Conservation (phyloP, 2,329 filamentous ascomycete species). For the Fusarium palustre region DNA sequence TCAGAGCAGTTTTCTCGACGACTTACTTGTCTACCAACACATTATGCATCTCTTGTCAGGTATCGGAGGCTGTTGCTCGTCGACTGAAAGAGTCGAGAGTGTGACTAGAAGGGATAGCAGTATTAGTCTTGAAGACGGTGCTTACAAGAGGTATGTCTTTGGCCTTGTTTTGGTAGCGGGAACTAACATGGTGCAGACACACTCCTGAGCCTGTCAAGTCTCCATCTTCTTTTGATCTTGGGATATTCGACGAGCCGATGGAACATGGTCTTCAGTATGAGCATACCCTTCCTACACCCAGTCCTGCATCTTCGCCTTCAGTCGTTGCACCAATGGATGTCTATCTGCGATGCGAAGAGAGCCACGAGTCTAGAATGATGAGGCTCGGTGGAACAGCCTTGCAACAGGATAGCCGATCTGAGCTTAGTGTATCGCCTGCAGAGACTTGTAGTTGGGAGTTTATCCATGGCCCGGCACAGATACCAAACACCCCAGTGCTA, state of each 20-base stretch:
- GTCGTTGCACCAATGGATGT: constrained; percentile 28
- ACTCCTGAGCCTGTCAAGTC: background rate
- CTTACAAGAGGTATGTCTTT: constrained; percentile 13
- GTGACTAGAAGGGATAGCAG: constrained; percentile 34
- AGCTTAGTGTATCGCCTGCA: background rate
- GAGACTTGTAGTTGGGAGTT: constrained; percentile 23
- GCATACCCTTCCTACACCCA: constrained; percentile 23
- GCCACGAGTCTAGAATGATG: constrained; percentile 22
- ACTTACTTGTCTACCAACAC: background rate
- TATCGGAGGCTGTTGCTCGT: constrained; percentile 35
- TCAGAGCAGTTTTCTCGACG: background rate
- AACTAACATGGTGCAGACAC: constrained; percentile 21
- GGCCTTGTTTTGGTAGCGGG: background rate
- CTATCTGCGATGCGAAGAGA: constrained; percentile 33
- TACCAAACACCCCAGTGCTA: background rate
- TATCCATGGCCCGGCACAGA: background rate
- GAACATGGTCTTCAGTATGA: background rate
- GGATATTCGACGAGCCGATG: background rate
- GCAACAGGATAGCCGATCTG: background rate
- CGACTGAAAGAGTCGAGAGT: constrained; percentile 1
- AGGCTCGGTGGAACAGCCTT: background rate
- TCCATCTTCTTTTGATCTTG: constrained; percentile 1
- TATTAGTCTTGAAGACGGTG: constrained; percentile 40
- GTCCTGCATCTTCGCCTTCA: background rate
- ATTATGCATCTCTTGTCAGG: constrained; percentile 37